These are phyloP conservation scores for Arabis hirsuta DNA, from an alignment of 345 rosid genomes.

Conservation along the genomic window DNA sequence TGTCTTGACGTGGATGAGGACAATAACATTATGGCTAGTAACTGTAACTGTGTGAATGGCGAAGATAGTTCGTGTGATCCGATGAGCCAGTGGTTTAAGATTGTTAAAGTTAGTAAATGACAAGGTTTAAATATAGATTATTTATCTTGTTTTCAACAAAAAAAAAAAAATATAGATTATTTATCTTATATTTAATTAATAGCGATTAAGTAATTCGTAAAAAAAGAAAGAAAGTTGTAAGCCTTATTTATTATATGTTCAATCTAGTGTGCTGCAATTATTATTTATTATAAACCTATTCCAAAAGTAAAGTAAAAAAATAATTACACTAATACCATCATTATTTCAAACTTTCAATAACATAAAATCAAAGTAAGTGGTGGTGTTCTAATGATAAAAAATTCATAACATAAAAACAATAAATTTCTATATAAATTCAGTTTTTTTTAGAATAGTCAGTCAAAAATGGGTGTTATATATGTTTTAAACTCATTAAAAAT, in stretches of 20 bases:
- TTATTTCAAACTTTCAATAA: too few species aligned
- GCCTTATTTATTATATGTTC: background rate
- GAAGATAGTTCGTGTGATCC: constrained; percentile 57
- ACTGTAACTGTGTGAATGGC: constrained; percentile 56
- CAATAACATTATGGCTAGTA: constrained; percentile 44
- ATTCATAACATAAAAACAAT: too few species aligned
- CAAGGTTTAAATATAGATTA: background rate
- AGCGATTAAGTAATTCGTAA: background rate
- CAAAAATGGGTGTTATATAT: too few species aligned
- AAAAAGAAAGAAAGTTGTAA: background rate
- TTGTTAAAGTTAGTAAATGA: constrained; percentile 52
- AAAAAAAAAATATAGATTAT: background rate
- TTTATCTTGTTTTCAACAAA: background rate
- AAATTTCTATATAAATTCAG: too few species aligned
- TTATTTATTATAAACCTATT: too few species aligned
- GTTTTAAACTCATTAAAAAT: too few species aligned
- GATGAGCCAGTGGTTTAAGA: constrained; percentile 72
- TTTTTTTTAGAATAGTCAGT: too few species aligned
- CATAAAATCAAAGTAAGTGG: too few species aligned
- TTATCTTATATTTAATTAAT: background rate
- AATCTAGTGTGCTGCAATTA: background rate
- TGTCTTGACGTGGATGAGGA: constrained; percentile 70
- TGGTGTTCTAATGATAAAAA: too few species aligned
- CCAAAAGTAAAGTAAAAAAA: too few species aligned
- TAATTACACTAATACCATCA: too few species aligned